Evolutionary conservation across 805 yeast genomes (phyloP).

Genomic region (Kuraishia floccosa): DNA sequence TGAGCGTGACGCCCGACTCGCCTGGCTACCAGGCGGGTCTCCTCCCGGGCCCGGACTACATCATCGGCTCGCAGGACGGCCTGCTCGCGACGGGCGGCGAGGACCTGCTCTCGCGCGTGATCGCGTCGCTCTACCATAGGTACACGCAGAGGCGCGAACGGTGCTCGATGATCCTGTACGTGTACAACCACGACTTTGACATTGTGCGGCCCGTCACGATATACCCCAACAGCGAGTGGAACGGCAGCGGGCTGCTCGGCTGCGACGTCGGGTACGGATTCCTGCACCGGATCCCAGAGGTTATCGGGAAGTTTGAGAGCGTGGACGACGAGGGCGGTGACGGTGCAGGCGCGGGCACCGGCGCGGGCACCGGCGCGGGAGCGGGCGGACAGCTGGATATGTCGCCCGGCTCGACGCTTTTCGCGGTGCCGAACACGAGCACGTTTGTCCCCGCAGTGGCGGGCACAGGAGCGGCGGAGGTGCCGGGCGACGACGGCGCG

Average conservation of each 20-base stretch:
- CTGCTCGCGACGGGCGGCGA: conserved; percentile 83
- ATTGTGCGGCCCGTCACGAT: conserved; percentile 80
- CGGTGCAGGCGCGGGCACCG: conserved; percentile 7
- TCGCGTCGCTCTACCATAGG: conserved; percentile 38
- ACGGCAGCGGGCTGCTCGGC: conserved; percentile 79
- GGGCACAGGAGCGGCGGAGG: not conserved
- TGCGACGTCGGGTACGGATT: conserved; percentile 94
- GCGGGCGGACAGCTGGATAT: conserved; percentile 5
- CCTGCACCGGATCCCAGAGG: conserved; percentile 75
- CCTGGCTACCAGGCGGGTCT: conserved; percentile 83
- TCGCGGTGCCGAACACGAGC: conserved; percentile 5
- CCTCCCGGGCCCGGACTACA: conserved; percentile 77
- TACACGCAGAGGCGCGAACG: conserved; percentile 3
- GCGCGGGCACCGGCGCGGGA: conserved; percentile 5
- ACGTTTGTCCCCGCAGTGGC: conserved; percentile 9
- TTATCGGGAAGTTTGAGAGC: conserved; percentile 30
- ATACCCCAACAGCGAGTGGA: conserved; percentile 62
- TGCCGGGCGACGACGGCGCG: not conserved
- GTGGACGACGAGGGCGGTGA: too few relatives aligned
- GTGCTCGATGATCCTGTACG: conserved; percentile 43
- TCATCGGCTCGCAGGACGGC: conserved; percentile 84
- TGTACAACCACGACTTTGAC: conserved; percentile 83
- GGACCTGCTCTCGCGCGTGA: conserved; percentile 56
- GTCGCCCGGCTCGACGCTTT: conserved; percentile 7
- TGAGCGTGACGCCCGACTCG: conserved; percentile 58